Evolutionary conservation across 139 green algal genomes (phyloP).

Genomic region (Penium margaritaceum): DNA sequence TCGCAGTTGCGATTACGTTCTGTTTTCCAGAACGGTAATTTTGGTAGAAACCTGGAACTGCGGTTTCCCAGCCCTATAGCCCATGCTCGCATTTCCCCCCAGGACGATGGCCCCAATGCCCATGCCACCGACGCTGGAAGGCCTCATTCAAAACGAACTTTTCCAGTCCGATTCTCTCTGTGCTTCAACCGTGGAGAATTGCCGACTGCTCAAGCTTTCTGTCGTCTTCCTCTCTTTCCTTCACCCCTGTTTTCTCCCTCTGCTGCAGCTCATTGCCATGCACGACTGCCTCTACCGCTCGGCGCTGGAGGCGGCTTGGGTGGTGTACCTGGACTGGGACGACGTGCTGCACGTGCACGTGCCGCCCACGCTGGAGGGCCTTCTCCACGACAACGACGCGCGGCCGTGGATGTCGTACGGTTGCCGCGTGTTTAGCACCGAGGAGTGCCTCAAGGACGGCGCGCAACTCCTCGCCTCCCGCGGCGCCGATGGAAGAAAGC

Average conservation of each 20-base stretch:
- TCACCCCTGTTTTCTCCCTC: not conserved
- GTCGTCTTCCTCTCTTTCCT: not conserved
- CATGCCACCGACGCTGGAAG: too few relatives aligned
- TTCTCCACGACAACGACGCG: not conserved
- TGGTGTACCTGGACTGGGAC: not conserved
- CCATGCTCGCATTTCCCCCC: too few relatives aligned
- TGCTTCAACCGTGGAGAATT: too few relatives aligned
- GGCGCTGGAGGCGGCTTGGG: not conserved
- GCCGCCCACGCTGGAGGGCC: not conserved
- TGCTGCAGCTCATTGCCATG: conserved; percentile 7
- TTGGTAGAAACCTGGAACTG: too few relatives aligned
- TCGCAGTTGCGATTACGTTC: too few relatives aligned
- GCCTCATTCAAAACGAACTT: not conserved
- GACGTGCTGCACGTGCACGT: not conserved
- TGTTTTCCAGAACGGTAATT: too few relatives aligned
- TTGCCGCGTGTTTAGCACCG: not conserved
- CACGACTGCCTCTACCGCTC: conserved; percentile 13
- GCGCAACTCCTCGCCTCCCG: too few relatives aligned
- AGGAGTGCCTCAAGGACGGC: too few relatives aligned
- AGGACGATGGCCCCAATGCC: too few relatives aligned
- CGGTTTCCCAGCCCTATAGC: too few relatives aligned
- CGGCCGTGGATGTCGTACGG: not conserved
- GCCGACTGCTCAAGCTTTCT: too few relatives aligned
- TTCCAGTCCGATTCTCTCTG: not conserved
- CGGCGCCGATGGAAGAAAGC: too few relatives aligned